Base-by-base conservation (phyloP, 495 filamentous ascomycete genomes). In the Daldinia caldariorum region DNA sequence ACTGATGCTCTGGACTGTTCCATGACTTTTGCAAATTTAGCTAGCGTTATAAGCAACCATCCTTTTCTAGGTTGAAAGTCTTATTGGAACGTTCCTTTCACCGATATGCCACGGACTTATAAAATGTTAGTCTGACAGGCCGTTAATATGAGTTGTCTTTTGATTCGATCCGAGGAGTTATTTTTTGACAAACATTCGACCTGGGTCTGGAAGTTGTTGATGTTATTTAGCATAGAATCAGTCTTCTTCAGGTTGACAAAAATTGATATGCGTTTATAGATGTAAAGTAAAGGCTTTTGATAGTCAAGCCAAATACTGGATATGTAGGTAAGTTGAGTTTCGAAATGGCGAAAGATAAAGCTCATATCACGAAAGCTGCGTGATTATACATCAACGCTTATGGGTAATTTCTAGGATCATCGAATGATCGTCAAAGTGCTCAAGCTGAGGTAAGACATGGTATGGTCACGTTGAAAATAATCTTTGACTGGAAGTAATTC, bases 1-100 rank as follows among this genome's bases (percentile, higher is more conserved):
- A 82, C 80, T 80, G 74, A 78, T 77, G 75, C 75, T 54, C 2
- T 10, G n/a, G 6, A 43, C 9, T 12, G 9, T 22, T 47, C 16
- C 2, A 22, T 22, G 3, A 22, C 18, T 47, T 47, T 47, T 22
- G 9, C 1, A 13, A 4, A 22, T 4, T 16, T 4, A 45, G 41
- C 16, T 47, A 12, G 6, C 43, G 22, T 47, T 47, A 47, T 47
- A 47, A 47, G 7, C 18, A 3, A 13, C 7, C 43, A 26, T 26
- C 26, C 26, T 26, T 26, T 26, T n/a, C n/a, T n/a, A n/a, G n/a
- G n/a, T n/a, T n/a, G n/a, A n/a, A n/a, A n/a, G n/a, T n/a, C n/a
- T n/a, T n/a, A n/a, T n/a, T n/a, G n/a, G n/a, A n/a, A n/a, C n/a
- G n/a, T n/a, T n/a, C n/a, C n/a, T n/a, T n/a, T n/a, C n/a, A n/a